Percentiles rank a stretch among this genome's conserved stretches.
Conservation (phyloP, 257 asterid genomes). For the Penstemon newberryi region DNA sequence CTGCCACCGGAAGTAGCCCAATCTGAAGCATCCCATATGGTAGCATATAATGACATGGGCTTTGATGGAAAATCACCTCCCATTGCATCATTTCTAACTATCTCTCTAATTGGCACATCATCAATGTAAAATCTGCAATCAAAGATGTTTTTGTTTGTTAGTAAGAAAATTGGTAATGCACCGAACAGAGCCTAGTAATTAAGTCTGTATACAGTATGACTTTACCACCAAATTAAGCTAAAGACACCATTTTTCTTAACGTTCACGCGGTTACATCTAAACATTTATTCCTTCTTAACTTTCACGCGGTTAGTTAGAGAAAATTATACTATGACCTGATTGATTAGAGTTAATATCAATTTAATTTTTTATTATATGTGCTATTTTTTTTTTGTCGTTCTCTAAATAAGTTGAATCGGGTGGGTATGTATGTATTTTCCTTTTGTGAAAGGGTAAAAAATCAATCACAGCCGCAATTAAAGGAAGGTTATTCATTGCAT, state of each 20-base stretch:
- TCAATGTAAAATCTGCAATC: conserved; percentile 75
- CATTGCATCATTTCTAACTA: conserved; percentile 60
- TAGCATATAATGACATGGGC: conserved; percentile 88
- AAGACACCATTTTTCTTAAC: conserved; percentile 33
- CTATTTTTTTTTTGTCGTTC: too few species aligned
- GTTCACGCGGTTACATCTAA: conserved; percentile 31
- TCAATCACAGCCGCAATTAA: conserved; percentile 37
- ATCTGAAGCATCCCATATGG: conserved; percentile 95
- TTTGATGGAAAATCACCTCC: conserved; percentile 87
- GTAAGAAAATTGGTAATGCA: conserved; percentile 23
- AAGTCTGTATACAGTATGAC: conserved; percentile 7
- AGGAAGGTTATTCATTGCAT: conserved; percentile 18
- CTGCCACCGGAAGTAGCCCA: conserved; percentile 98
- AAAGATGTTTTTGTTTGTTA: not conserved
- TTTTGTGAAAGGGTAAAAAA: conserved; percentile 46
- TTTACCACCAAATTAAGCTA: conserved; percentile 34
- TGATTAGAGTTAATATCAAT: too few species aligned
- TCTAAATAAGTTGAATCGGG: too few species aligned
- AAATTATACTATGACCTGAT: too few species aligned
- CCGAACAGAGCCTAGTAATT: conserved; percentile 24
- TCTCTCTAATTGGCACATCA: conserved; percentile 75
- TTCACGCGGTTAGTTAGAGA: too few species aligned
- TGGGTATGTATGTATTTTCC: too few species aligned
- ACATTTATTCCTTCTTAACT: not conserved
- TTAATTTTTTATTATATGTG: too few species aligned